Conservation (phyloP, 2,329 filamentous ascomycete species). For the Curvularia sp. region DNA sequence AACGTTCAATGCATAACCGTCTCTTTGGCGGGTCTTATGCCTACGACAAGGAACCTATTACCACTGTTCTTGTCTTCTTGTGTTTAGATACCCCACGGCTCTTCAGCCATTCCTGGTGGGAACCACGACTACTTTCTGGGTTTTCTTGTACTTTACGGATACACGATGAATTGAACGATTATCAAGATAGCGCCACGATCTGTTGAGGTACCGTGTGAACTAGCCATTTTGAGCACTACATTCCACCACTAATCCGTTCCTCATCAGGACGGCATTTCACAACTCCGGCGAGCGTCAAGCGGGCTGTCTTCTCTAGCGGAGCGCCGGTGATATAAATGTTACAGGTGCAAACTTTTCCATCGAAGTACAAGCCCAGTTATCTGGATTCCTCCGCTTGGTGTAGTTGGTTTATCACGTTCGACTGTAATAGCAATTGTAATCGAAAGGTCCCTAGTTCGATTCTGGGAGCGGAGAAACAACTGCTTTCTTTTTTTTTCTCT, state of each 20-base stretch:
- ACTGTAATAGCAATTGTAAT: slow-evolving; percentile 47
- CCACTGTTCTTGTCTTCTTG: slow-evolving; percentile 16
- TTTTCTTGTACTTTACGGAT: not conserved
- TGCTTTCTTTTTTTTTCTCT: slow-evolving; percentile 9
- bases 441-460: slow-evolving; percentile 46
- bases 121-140: not conserved
- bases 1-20: slow-evolving; percentile 7
- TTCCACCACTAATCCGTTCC: not conserved
- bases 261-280: not conserved
- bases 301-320: too few species aligned
- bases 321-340: not conserved
- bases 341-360: not conserved
- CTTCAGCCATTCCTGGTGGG: slow-evolving; percentile 15
- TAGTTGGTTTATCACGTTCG: slow-evolving; percentile 51
- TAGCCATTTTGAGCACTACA: not conserved
- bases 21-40: not conserved
- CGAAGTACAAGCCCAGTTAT: slow-evolving; percentile 28
- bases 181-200: not conserved
- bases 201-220: not conserved
- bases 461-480: slow-evolving; percentile 44
- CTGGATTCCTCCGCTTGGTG: slow-evolving; percentile 38
- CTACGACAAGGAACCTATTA: not conserved
- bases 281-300: not conserved
- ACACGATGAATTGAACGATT: not conserved
- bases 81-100: slow-evolving; percentile 38